Conservation (phyloP, 148 eudicot species). For the Suaeda aralocaspica region DNA sequence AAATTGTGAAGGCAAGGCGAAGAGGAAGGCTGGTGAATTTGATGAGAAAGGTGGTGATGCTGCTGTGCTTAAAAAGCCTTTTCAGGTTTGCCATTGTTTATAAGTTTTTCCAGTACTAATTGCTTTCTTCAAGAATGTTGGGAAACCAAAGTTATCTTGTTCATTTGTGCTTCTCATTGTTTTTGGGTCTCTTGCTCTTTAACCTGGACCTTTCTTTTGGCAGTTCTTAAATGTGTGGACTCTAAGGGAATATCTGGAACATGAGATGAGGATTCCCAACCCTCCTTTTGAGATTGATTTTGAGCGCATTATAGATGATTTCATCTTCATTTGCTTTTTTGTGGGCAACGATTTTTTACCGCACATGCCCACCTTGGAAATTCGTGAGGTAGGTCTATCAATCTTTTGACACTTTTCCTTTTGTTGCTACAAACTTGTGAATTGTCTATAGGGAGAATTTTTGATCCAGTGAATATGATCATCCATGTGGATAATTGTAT, state of each 20-base stretch:
- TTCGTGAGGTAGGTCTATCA: conserved; percentile 75
- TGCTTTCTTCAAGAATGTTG: not conserved
- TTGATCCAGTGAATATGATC: not conserved
- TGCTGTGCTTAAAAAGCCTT: conserved; percentile 66
- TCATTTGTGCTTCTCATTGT: not conserved
- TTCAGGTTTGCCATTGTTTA: conserved; percentile 54
- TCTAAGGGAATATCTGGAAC: conserved; percentile 82
- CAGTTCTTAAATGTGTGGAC: conserved; percentile 95
- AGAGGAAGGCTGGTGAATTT: conserved; percentile 87
- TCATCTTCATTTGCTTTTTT: conserved; percentile 94
- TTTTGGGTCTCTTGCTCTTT: conserved; percentile 3
- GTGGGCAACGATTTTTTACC: conserved; percentile 98
- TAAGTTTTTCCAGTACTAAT: not conserved
- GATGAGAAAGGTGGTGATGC: conserved; percentile 76
- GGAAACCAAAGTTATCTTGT: not conserved
- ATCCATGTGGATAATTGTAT: not conserved
- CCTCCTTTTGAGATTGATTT: conserved; percentile 61
- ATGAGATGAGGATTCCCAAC: conserved; percentile 75
- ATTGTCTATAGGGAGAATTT: not conserved
- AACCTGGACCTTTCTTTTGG: conserved; percentile 27
- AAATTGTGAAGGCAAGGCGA: conserved; percentile 82
- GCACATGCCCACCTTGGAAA: conserved; percentile 97
- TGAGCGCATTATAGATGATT: conserved; percentile 87
- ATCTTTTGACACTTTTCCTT: too few relatives aligned
- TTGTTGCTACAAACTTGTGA: conserved; percentile 1